These are phyloP conservation scores for Gymnopilus dilepis DNA, from an alignment of 768 basidiomycete species.

Conservation along the genomic window DNA sequence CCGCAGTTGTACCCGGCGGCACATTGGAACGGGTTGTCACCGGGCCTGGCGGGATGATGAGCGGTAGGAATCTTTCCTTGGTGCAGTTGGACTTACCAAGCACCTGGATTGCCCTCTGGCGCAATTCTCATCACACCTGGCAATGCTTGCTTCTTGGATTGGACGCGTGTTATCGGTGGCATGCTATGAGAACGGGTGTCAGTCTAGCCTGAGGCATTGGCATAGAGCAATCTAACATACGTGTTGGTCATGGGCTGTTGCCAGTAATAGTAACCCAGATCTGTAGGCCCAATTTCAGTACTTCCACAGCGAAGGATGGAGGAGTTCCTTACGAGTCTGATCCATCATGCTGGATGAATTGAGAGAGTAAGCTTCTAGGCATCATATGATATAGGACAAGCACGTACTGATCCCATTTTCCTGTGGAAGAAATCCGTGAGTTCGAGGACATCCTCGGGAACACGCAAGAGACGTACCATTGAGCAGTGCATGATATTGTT, in stretches of 20 bases:
- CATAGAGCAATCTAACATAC: conserved; percentile 33
- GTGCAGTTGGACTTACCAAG: conserved; percentile 48
- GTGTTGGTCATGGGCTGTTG: conserved; percentile 73
- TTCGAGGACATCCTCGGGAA: neutral
- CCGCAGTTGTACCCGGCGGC: conserved; percentile 51
- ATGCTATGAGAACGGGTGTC: conserved; percentile 41
- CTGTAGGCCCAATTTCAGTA: conserved; percentile 25
- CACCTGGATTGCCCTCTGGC: conserved; percentile 62
- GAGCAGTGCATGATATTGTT: conserved; percentile 61
- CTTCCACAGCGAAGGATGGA: neutral
- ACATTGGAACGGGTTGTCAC: conserved; percentile 69
- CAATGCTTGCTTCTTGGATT: conserved; percentile 58
- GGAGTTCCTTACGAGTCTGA: conserved; percentile 53
- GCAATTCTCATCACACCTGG: conserved; percentile 67
- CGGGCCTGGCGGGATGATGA: conserved; percentile 52
- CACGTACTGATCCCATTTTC: conserved; percentile 69
- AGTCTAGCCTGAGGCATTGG: too few species aligned
- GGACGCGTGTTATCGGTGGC: conserved; percentile 56
- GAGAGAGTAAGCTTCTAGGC: neutral
- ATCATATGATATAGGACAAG: conserved; percentile 5
- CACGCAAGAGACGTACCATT: conserved; percentile 43
- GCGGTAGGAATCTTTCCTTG: neutral
- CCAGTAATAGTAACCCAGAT: conserved; percentile 71
- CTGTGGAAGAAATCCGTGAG: conserved; percentile 30
- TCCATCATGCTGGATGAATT: conserved; percentile 61